Evolutionary conservation across 768 basidiomycete genomes (phyloP), one percentile per base, ranked within the genome.

Genomic region (Collybia sordida): DNA sequence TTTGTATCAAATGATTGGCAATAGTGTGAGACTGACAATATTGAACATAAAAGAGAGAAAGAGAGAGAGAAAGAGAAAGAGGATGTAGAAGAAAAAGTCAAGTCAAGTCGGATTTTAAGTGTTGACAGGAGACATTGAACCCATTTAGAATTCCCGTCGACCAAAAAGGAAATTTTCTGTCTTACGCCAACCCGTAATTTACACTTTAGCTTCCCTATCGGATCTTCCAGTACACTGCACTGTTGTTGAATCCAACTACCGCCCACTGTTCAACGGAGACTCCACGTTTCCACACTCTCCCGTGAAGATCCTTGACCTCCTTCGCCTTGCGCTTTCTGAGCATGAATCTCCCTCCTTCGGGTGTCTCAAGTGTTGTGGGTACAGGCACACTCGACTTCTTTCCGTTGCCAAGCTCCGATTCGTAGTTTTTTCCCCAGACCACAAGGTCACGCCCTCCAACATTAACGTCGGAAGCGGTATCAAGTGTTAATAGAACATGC

Each of bases 401-500:
- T 31, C 88, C 88, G 58, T 82, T 88, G 9, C 90, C 90, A 3
- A 91, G 75, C 63, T 92, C 88, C 52, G 79, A 85, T 27, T 85
- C 80, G 41, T 82, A 77, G 57, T 90, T 90, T 50, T 76, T 75
- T 2, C 90, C 90, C 88, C 87, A 92, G 0, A 73, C 78, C 38
- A 86, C 64, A 31, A 92, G 67, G 64, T 92, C 90, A 44, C 81
- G 77, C 2, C 86, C 83, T 12, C 74, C 78, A 35, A 79, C 78
- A 9, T 73, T 71, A 3, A 78, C 64, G 15, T 59, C 76, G 14
- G 72, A 71, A 4, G 67, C 59, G 6, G 89, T 88, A 52, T 91
- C 82, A 39, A 96, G 70, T 7, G 88, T 81, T 38, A 86, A 73
- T 22, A 93, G 72, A 43, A 89, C 80, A 65, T 95, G 93, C 0